These are phyloP conservation scores for Pelargonium citronellum DNA, from an alignment of 441 rosid genomes.

Conservation along the genomic window DNA sequence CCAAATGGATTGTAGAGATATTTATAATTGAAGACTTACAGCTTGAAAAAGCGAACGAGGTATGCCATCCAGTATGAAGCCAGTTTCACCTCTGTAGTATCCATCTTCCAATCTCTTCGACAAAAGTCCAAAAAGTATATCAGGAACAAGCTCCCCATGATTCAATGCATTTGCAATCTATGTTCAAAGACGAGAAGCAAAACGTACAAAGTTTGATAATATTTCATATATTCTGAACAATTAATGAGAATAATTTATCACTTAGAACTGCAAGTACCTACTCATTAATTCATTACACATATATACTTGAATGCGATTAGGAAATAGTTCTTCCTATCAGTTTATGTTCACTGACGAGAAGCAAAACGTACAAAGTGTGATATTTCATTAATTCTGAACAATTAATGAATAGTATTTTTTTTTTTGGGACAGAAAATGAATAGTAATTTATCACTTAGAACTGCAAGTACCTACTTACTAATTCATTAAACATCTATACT, in stretches of 20 bases:
- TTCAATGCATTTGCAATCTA: conserved; percentile 69
- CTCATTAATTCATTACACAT: too few species aligned
- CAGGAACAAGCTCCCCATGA: conserved; percentile 68
- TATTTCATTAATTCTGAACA: background rate
- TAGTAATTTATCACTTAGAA: too few species aligned
- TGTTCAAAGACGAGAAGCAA: background rate
- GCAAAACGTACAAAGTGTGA: background rate
- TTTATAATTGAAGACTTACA: conserved; percentile 35
- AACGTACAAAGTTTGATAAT: background rate
- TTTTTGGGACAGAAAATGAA: too few species aligned
- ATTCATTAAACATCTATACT: too few species aligned
- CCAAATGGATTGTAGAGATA: too few species aligned
- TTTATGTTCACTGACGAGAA: conserved; percentile 27
- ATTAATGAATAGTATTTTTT: too few species aligned
- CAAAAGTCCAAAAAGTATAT: conserved; percentile 60
- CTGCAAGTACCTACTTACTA: too few species aligned
- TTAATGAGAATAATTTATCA: too few species aligned
- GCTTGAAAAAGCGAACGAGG: conserved; percentile 71
- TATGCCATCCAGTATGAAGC: conserved; percentile 84
- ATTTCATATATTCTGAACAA: background rate
- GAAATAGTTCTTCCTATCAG: conserved; percentile 19
- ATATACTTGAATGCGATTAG: too few species aligned
- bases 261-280: too few species aligned
- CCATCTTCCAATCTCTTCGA: conserved; percentile 86
- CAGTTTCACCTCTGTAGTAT: conserved; percentile 59